Percentiles rank a stretch among this genome's conserved stretches.
Conservation (phyloP, 805 yeast species). For the Candida glaebosa region DNA sequence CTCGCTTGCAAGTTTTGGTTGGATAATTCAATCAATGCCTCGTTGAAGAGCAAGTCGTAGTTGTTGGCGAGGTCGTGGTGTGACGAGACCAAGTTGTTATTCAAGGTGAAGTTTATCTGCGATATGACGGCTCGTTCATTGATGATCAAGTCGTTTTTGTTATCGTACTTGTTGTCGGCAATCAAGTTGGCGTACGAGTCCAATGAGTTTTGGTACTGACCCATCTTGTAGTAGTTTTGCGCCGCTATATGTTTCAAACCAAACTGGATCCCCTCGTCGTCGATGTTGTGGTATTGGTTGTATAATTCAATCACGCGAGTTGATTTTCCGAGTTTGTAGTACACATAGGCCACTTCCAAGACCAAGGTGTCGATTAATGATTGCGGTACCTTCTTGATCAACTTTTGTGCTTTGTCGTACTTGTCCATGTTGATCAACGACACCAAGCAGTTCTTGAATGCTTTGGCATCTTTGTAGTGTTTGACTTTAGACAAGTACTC, state of each 20-base stretch:
- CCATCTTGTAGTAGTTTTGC: slow-evolving; percentile 50
- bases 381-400: slow-evolving; percentile 38
- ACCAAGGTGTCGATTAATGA: slow-evolving; percentile 33
- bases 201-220: slow-evolving; percentile 41
- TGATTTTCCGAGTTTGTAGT: slow-evolving; percentile 53
- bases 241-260: slow-evolving; percentile 51
- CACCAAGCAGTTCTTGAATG: slow-evolving; percentile 46
- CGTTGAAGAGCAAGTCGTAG: slow-evolving; percentile 62
- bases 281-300: slow-evolving; percentile 8
- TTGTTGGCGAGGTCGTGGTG: slow-evolving; percentile 9
- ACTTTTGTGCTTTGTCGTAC: slow-evolving; percentile 45
- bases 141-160: slow-evolving; percentile 49
- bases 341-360: slow-evolving; percentile 56
- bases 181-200: slow-evolving; percentile 41
- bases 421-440: slow-evolving; percentile 60
- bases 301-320: slow-evolving; percentile 21
- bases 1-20: slow-evolving; percentile 39
- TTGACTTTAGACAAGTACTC: slow-evolving; percentile 39
- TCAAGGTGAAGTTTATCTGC: slow-evolving; percentile 30
- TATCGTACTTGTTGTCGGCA: slow-evolving; percentile 34
- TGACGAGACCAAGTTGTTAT: not conserved
- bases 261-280: slow-evolving; percentile 16
- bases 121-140: slow-evolving; percentile 70
- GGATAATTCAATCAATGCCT: slow-evolving; percentile 48
- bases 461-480: slow-evolving; percentile 30